Base-by-base conservation (phyloP, 2,329 filamentous ascomycete species). In the Ophiostoma ulmi region DNA sequence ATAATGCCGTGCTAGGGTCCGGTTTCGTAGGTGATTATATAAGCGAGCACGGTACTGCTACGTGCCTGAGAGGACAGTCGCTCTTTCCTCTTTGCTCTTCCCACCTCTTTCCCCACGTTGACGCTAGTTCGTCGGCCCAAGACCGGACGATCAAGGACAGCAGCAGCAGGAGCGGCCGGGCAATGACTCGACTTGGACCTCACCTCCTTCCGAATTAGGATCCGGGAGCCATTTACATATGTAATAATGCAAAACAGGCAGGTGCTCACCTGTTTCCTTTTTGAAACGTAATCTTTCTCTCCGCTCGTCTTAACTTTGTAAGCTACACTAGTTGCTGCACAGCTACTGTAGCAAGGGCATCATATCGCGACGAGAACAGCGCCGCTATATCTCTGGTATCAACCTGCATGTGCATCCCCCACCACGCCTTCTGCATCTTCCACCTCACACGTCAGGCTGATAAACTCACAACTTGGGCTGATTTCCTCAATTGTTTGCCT, bases 1-100 rank as follows among this genome's bases (percentile, higher is more conserved):
- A 39, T 65, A 65, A 65, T 41, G 61, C 61, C 61, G 61, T 64
- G 58, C 58, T 31, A 10, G 61, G 61, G 35, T 64, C 61, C 31
- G 58, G 8, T 38, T 58, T 58, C n/a, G 11, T 26, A 58, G 4
- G 52, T 13, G 52, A 58, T 63, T 63, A 63, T 63, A 14, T 63
- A 63, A 63, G 22, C 58, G 26, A 10, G 17, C 11, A 8, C 13
- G 58, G 58, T 58, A 10, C 3, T 22, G 35, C 58, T 3, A 61
- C 13, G 52, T 58, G 8, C 52, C 52, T 14, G 44, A 58, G 22
- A 58, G 44, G 44, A 48, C 44, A 17, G 52, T 26, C 2, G n/a
- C 52, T 58, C 52, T 26, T 58, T 58, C 52, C 52, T 26, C 26
- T 26, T 26, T 2, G 4, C 39, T 14, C 17, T 11, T 44, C 13